Conservation (phyloP, 2,329 filamentous ascomycete species). For the Rhynchosporium graminicola region DNA sequence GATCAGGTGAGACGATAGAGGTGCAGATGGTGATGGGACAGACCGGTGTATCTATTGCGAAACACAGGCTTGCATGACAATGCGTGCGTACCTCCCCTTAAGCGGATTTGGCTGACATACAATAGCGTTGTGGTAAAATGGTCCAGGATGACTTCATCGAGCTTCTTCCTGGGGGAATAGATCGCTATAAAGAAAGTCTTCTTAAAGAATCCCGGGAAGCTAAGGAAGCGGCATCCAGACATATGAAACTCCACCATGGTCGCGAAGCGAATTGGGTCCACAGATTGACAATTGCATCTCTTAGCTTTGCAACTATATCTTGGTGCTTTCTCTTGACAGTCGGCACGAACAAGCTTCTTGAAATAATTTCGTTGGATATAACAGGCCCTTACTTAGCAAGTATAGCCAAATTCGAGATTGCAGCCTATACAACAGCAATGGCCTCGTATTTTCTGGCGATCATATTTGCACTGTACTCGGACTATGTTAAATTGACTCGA, state of each 20-base stretch:
- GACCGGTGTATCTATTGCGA: neutral
- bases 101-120: neutral
- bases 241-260: neutral
- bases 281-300: too few relatives aligned
- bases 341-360: too few relatives aligned
- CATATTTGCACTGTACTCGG: neutral
- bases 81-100: neutral
- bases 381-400: too few relatives aligned
- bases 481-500: neutral
- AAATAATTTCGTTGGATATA: too few relatives aligned
- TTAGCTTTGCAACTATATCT: too few relatives aligned
- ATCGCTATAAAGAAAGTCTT: neutral
- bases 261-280: too few relatives aligned
- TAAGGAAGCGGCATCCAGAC: neutral
- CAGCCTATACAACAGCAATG: too few relatives aligned
- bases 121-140: neutral
- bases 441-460: too few relatives aligned
- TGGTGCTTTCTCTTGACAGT: too few relatives aligned
- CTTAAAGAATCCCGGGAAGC: neutral
- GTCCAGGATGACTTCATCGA: slow-evolving; percentile 7
- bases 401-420: too few relatives aligned
- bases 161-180: neutral
- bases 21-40: neutral
- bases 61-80: neutral
- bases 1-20: too few relatives aligned